Evolutionary conservation across 179 eudicot species (phyloP), one percentile per base, ranked within the genome.

Genomic region (Drosera spatulata): DNA sequence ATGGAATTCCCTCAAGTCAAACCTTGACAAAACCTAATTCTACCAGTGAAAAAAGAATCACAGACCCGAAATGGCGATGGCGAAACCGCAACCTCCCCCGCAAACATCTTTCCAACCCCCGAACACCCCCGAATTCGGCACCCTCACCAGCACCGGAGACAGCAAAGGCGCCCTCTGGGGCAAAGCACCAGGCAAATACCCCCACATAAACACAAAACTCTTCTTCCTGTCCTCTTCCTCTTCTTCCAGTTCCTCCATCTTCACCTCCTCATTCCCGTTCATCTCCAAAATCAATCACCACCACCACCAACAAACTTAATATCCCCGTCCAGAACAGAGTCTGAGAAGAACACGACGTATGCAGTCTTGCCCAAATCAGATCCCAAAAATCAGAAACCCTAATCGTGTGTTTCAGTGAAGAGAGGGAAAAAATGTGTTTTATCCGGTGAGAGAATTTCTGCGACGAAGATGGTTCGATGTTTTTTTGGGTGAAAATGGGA

Each of bases 81-180:
- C 96, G 58, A 91, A 91, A 41, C 98, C 96, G 52, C 98, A 91
- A 37, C 98, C 98, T 4, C 98, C 98, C 45, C 96, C 96, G 53
- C 83, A 84, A 47, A 91, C 98, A 73, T 93, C 99, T 63, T 49
- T 78, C 97, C 95, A 93, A 6, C 64, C 67, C 0, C 72, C 84
- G 53, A 60, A 22, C 33, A 22, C 33, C 1, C 33, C 42, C 10
- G 80, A 60, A 51, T 69, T 69, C 53, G 95, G 85, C 6, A 81
- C 67, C 76, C 67, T 75, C 39, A 89, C 90, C 33, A 60, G 51
- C 37, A 74, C 55, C 65, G 99, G 99, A 9, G 90, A 79, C 61
- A 81, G 76, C 15, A 93, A 53, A 66, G 97, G 99, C 64, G 99
- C 75, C 68, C 97, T 69, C 64, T 86, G 88, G 58, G 90, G 94